phyloP scores from a whole-genome alignment of 2,329 filamentous ascomycete genomes.

The Fusarium robinianum region DNA sequence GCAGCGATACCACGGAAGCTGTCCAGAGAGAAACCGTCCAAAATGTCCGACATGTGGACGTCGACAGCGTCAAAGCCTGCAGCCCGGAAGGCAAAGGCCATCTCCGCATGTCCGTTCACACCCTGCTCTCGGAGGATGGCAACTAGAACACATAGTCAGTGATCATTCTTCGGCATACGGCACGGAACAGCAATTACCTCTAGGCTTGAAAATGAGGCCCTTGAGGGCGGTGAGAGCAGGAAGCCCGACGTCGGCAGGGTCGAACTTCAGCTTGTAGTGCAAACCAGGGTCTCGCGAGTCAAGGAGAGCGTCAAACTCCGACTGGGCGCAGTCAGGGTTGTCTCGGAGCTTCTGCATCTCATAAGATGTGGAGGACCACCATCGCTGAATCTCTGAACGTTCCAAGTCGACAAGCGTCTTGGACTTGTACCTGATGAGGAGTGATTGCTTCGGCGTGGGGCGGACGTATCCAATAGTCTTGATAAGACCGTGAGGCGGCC shows the following conservation, averaged over 20 bases:
- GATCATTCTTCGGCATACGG: slow-evolving; percentile 22
- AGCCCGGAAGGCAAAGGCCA: slow-evolving; percentile 93
- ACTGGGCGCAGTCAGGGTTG: slow-evolving; percentile 83
- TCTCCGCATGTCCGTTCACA: slow-evolving; percentile 94
- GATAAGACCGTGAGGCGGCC: slow-evolving; percentile 79
- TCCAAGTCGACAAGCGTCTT: slow-evolving; percentile 70
- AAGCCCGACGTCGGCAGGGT: slow-evolving; percentile 75
- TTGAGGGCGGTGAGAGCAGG: slow-evolving; percentile 57
- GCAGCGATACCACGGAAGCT: slow-evolving; percentile 88
- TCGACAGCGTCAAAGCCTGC: slow-evolving; percentile 92
- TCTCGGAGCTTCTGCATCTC: slow-evolving; percentile 90
- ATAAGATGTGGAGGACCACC: slow-evolving; percentile 87
- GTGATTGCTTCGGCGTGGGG: slow-evolving; percentile 69
- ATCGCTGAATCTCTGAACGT: slow-evolving; percentile 77
- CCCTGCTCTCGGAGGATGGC: slow-evolving; percentile 95
- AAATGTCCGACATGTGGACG: slow-evolving; percentile 95
- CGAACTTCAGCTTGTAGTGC: slow-evolving; percentile 79
- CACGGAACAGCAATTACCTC: slow-evolving; percentile 29
- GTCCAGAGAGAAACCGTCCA: slow-evolving; percentile 75
- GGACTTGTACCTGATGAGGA: slow-evolving; percentile 74
- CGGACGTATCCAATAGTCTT: slow-evolving; percentile 82
- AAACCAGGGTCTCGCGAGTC: slow-evolving; percentile 82
- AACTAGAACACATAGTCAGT: slow-evolving; percentile 70
- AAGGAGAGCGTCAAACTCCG: slow-evolving; percentile 75
- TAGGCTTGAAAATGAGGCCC: slow-evolving; percentile 62